Evolutionary conservation across 306 rosid species (phyloP).

Genomic region (Dalbergia cochinchinensis): DNA sequence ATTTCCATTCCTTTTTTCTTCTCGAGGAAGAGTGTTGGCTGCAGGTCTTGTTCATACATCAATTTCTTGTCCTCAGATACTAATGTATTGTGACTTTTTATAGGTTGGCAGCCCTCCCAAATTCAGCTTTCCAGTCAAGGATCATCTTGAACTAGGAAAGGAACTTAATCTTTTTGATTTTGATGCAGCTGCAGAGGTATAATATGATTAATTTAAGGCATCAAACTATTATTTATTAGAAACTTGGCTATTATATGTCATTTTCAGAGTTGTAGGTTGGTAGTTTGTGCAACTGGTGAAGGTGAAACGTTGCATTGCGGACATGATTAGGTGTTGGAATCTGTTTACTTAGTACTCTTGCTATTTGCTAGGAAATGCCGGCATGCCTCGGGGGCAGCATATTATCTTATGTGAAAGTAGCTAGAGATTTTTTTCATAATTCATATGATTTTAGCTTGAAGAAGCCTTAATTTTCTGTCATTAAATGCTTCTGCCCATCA

Average conservation of each 20-base stretch:
- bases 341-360: constrained; percentile 5
- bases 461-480: constrained; percentile 1
- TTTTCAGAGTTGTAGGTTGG: constrained; percentile 11
- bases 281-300: constrained; percentile 12
- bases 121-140: constrained; percentile 80
- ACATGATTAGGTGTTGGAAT: constrained; percentile 23
- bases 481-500: constrained; percentile 24
- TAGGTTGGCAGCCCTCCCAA: constrained; percentile 74
- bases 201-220: constrained; percentile 45
- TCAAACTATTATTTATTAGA: constrained; percentile 41
- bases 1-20: constrained; percentile 20
- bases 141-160: constrained; percentile 94
- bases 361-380: constrained; percentile 7
- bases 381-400: constrained; percentile 19
- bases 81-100: constrained; percentile 39
- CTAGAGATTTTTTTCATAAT: constrained; percentile 24
- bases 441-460: constrained; percentile 34
- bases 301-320: constrained; percentile 24
- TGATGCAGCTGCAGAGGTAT: constrained; percentile 98
- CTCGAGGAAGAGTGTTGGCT: constrained; percentile 1
- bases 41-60: constrained; percentile 34
- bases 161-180: constrained; percentile 89
- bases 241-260: constrained; percentile 1
- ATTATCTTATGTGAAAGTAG: constrained; percentile 1
- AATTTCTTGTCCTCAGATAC: constrained; percentile 31